Evolutionary conservation across 1,284 basidiomycete genomes (phyloP).

Genomic region (Baeospora myosura): DNA sequence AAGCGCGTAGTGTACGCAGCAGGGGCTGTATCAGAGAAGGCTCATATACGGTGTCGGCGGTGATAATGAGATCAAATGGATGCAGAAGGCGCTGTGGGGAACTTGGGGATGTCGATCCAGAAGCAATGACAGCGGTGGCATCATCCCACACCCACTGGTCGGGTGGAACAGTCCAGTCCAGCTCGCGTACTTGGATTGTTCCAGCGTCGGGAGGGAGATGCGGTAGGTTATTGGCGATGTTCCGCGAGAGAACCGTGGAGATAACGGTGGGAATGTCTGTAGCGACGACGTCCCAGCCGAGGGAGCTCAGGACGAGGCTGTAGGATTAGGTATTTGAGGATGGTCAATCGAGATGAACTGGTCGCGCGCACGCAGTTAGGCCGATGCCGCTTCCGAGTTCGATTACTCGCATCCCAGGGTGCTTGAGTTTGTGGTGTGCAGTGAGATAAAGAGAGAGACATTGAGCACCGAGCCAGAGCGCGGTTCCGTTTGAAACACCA

Average conservation of each 20-base stretch:
- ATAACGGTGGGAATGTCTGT: constrained; percentile 76
- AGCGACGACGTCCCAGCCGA: constrained; percentile 73
- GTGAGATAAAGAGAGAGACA: constrained; percentile 62
- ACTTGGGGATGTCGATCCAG: constrained; percentile 13
- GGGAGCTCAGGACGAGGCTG: constrained; percentile 61
- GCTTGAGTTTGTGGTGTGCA: constrained; percentile 18
- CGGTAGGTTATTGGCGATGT: constrained; percentile 49
- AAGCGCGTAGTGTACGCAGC: constrained; percentile 54
- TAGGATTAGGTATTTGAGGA: constrained; percentile 13
- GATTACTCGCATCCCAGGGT: constrained; percentile 41
- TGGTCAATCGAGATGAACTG: constrained; percentile 15
- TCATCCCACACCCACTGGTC: constrained; percentile 50
- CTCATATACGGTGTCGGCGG: constrained; percentile 81
- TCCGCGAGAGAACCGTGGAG: constrained; percentile 55
- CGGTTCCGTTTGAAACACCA: constrained; percentile 72
- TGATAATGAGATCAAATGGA: constrained; percentile 74
- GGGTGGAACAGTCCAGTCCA: constrained; percentile 58
- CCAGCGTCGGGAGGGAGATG: constrained; percentile 32
- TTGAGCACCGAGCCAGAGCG: constrained; percentile 82
- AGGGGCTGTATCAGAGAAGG: constrained; percentile 61
- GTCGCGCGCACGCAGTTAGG: constrained; percentile 69
- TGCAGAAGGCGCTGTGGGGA: constrained; percentile 28
- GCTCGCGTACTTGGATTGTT: constrained; percentile 45
- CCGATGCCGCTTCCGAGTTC: constrained; percentile 84
- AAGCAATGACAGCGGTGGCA: constrained; percentile 30